Evolutionary conservation across 768 basidiomycete genomes (phyloP).

Genomic region (Ephemerocybe angulata): DNA sequence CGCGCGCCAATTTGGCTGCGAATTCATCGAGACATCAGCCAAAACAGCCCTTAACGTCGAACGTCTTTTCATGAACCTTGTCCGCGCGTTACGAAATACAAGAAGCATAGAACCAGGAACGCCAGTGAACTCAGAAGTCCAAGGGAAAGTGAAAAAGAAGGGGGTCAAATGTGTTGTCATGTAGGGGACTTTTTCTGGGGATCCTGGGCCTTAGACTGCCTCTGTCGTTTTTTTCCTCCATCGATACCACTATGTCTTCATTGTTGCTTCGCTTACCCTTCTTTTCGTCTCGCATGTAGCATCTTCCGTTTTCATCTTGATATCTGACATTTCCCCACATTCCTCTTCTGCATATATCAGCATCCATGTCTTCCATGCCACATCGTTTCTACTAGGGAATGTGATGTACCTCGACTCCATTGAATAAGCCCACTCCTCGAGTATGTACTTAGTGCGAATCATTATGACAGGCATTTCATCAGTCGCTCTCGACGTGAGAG

Average conservation of each 20-base stretch:
- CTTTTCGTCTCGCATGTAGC: constrained; percentile 17
- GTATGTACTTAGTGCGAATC: neutral
- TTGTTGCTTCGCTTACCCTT: constrained; percentile 21
- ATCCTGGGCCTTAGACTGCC: constrained; percentile 64
- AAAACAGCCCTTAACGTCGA: constrained; percentile 94
- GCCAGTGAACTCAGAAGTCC: constrained; percentile 22
- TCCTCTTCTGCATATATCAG: constrained; percentile 19
- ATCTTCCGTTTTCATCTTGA: constrained; percentile 20
- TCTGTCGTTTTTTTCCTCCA: constrained; percentile 62
- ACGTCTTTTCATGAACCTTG: constrained; percentile 81
- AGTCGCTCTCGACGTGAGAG: neutral
- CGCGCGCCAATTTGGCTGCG: constrained; percentile 83
- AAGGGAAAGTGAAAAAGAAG: constrained; percentile 31
- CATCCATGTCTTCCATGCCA: constrained; percentile 7
- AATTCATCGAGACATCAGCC: constrained; percentile 95
- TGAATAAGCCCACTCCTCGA: neutral
- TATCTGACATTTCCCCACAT: constrained; percentile 18
- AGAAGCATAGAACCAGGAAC: constrained; percentile 50
- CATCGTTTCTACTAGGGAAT: constrained; percentile 13
- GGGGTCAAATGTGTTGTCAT: constrained; percentile 70
- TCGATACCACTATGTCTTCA: constrained; percentile 71
- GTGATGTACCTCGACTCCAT: constrained; percentile 5
- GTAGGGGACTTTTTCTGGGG: constrained; percentile 68
- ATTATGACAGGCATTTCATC: constrained; percentile 4
- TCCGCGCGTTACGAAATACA: constrained; percentile 76